Conservation (phyloP, 352 stramenopile species). For the Phytophthora fragariae region DNA sequence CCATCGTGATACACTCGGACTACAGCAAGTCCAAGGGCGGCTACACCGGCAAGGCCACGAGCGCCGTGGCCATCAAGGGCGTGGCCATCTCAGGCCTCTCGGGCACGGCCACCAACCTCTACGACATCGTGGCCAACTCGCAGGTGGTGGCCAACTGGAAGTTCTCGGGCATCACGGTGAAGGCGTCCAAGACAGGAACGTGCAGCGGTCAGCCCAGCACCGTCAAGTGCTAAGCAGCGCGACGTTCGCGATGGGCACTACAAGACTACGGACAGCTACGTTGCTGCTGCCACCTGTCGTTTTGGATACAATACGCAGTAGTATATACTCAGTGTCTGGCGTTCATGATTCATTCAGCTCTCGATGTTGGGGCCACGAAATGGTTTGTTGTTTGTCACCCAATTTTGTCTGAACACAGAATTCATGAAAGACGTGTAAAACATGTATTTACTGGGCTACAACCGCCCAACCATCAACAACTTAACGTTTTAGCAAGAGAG, state of each 20-base stretch:
- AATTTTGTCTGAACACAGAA: no score
- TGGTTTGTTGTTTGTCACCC: no score
- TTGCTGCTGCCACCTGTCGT: neutral
- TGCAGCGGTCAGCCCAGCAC: slow-evolving; percentile 33
- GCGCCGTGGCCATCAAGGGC: slow-evolving; percentile 10
- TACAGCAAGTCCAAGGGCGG: slow-evolving; percentile 30
- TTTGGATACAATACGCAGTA: no score
- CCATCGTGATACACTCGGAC: slow-evolving; percentile 26
- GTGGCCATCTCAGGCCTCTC: slow-evolving; percentile 15
- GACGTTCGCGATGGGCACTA: no score
- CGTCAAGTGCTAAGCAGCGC: slow-evolving; percentile 32
- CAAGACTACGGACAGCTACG: no score
- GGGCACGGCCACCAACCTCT: slow-evolving; percentile 27
- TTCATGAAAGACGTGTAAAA: no score
- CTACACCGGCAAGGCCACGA: slow-evolving; percentile 19
- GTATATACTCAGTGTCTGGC: no score
- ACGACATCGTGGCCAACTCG: slow-evolving; percentile 29
- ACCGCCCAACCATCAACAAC: no score
- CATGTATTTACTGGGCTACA: no score
- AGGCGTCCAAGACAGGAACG: slow-evolving; percentile 19
- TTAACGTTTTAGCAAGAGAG: no score
- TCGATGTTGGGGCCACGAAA: no score
- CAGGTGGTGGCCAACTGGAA: slow-evolving; percentile 27
- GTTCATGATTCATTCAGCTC: no score
- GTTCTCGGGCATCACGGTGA: slow-evolving; percentile 33